A percentile compares a stretch with the other conserved stretches of the same genome.
These are phyloP conservation scores for Plasmodium billcollinsi DNA, from an alignment of 169 alveolate genomes.

Conservation along the genomic window DNA sequence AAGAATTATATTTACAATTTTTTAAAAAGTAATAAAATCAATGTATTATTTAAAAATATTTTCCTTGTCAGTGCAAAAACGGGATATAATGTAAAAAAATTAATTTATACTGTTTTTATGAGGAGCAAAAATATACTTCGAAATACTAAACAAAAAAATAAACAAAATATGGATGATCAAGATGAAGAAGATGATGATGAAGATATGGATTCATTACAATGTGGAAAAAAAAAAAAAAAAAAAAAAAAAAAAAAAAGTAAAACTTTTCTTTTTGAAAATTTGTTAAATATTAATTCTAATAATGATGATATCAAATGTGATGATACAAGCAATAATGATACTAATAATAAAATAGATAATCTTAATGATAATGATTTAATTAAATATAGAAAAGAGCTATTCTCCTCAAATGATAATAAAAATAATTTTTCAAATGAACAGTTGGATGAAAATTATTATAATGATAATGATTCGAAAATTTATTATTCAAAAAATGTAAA, in stretches of 20 bases:
- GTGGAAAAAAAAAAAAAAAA: neutral
- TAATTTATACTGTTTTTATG: constrained; percentile 45
- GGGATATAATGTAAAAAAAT: constrained; percentile 67
- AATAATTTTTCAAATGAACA: neutral
- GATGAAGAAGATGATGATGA: neutral
- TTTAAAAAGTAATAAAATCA: constrained; percentile 51
- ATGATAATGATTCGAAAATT: neutral
- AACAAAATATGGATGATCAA: neutral
- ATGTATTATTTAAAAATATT: constrained; percentile 53
- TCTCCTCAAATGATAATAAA: no score
- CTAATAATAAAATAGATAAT: neutral
- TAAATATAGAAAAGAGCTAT: neutral
- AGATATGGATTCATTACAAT: no score
- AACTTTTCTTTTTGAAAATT: neutral
- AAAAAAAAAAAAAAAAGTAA: neutral
- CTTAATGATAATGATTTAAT: neutral
- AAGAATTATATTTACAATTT: constrained; percentile 60
- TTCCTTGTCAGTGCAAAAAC: constrained; percentile 76
- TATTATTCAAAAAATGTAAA: constrained; percentile 21
- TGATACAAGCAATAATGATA: neutral
- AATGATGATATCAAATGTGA: neutral
- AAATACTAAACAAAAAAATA: constrained; percentile 14
- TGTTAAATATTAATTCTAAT: neutral
- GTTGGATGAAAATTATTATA: neutral
- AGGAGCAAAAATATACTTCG: constrained; percentile 11